A percentile compares a stretch with the other conserved stretches of the same genome.
Conservation (phyloP, 139 green algal species). For the Micromonas pusilla region DNA sequence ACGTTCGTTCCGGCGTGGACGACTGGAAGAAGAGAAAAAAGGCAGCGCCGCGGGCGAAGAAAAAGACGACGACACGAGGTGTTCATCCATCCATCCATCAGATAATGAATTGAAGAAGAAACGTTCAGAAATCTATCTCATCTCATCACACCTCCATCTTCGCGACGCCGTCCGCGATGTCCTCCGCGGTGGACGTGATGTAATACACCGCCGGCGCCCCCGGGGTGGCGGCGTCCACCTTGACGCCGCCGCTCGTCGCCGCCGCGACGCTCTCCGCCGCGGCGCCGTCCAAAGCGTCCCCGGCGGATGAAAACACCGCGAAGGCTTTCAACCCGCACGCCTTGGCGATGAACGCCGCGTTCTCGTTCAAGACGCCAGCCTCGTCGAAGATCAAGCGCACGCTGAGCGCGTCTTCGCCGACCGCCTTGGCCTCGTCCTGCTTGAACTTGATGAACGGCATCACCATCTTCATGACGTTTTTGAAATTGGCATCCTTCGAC, state of each 20-base stretch:
- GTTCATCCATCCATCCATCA: not conserved
- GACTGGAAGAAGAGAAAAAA: too few species aligned
- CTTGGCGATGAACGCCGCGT: constrained; percentile 61
- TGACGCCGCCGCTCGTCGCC: not conserved
- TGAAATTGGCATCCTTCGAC: constrained; percentile 34
- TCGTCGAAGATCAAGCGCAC: constrained; percentile 71
- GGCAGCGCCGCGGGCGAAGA: too few species aligned
- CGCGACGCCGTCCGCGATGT: not conserved
- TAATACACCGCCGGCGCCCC: not conserved
- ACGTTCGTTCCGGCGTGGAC: too few species aligned
- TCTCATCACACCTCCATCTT: too few species aligned
- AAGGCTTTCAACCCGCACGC: constrained; percentile 45
- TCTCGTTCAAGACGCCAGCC: constrained; percentile 57
- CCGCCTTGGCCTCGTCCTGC: constrained; percentile 59
- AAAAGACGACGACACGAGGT: too few species aligned
- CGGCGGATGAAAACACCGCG: constrained; percentile 27
- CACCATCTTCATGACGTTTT: constrained; percentile 59
- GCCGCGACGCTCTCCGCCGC: not conserved
- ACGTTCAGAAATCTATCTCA: not conserved
- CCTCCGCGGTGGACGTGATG: not conserved
- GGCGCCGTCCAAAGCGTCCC: not conserved
- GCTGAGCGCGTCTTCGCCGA: constrained; percentile 40
- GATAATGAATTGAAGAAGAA: not conserved
- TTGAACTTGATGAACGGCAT: constrained; percentile 93
- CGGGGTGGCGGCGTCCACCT: constrained; percentile 3